Evolutionary conservation across 2,329 filamentous ascomycete species (phyloP).

Genomic region (Xylaria sp.): DNA sequence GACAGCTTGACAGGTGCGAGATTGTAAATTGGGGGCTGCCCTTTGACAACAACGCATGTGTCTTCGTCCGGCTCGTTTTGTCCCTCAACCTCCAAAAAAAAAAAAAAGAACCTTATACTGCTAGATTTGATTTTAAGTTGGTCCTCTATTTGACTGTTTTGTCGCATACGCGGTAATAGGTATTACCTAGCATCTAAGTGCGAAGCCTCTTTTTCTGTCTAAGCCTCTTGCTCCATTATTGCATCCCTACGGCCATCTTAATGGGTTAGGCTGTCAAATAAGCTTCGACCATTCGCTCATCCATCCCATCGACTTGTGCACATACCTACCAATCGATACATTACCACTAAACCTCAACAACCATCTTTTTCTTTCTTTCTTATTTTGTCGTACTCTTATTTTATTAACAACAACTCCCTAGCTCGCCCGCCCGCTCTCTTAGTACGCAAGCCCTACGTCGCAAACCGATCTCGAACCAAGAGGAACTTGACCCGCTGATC

Average conservation of each 20-base stretch:
- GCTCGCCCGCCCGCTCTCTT: slow-evolving; percentile 4
- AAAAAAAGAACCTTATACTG: too few species aligned
- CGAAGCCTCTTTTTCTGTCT: slow-evolving; percentile 20
- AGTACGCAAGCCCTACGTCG: neutral
- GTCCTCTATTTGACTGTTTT: slow-evolving; percentile 6
- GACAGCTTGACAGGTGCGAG: slow-evolving; percentile 22
- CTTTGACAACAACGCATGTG: slow-evolving; percentile 10
- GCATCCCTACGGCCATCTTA: slow-evolving; percentile 26
- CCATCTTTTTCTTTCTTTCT: neutral
- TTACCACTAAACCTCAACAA: slow-evolving; percentile 5
- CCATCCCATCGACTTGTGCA: neutral
- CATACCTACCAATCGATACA: slow-evolving; percentile 8
- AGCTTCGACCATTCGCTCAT: slow-evolving; percentile 25
- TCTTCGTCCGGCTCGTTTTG: neutral
- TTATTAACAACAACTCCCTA: neutral
- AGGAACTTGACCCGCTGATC: neutral
- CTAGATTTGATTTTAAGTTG: too few species aligned
- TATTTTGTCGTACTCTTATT: too few species aligned
- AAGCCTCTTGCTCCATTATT: slow-evolving; percentile 30
- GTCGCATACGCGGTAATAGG: slow-evolving; percentile 2
- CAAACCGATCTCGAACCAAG: slow-evolving; percentile 15
- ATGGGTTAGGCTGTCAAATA: slow-evolving; percentile 19
- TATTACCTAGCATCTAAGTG: slow-evolving; percentile 6
- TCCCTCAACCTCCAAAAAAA: neutral
- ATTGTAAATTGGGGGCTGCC: slow-evolving; percentile 14